Evolutionary conservation across 306 rosid genomes (phyloP), one percentile per base, ranked within the genome.

Genomic region (Glycine soja): DNA sequence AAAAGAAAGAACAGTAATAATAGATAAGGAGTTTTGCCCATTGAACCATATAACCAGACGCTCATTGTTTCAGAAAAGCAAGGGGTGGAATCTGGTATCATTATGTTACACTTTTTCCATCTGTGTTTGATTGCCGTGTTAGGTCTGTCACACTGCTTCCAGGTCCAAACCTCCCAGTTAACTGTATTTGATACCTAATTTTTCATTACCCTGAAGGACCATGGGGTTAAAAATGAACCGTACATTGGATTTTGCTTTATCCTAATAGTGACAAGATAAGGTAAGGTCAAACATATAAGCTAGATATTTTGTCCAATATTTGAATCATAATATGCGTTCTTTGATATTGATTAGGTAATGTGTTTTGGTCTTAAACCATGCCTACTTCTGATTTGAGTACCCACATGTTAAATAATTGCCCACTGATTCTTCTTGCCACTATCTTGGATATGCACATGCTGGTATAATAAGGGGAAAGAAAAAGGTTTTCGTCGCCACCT

Each of bases 391-490:
- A 54, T 76, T 85, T 61, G 47, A 53, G 64, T 57, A 70, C 54
- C 71, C 82, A 78, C 66, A 16, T 4, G 74, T 24, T 54, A 78
- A 52, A 78, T 47, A 40, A 74, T 68, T 72, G 57, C 10, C 78
- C 89, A 75, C 81, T 56, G 63, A 86, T 75, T 82, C 86, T 79
- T 64, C 13, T 48, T 56, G 74, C 71, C 81, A 79, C 80, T 75
- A 74, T 69, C 75, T 73, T 68, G 75, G 77, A 82, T 82, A 3
- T 74, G 85, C 89, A 82, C 88, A 82, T 86, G 88, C 71, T 72
- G 76, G 61, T 70, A 78, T 75, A 70, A 78, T 82, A 75, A 79
- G 56, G 67, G 73, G 19, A 59, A 40, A 66, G 51, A 54, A 24
- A 67, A 46, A 78, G 72, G 73, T 52, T 42, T 36, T 78, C 11